These are phyloP conservation scores for Blastobotrys buckinghamii DNA, from an alignment of 1,139 yeast genomes.

Conservation along the genomic window DNA sequence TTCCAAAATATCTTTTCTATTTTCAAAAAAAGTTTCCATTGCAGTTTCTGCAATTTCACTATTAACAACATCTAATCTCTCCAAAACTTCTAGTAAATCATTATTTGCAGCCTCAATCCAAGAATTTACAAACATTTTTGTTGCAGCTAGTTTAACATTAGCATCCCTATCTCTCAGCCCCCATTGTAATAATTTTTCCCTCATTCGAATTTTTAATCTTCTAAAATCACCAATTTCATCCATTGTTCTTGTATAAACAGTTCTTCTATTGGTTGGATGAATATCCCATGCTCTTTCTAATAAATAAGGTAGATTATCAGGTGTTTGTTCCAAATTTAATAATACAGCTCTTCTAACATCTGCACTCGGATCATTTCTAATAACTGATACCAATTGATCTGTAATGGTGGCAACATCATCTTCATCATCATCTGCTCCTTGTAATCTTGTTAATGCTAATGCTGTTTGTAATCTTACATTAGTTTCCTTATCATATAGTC, in stretches of 20 bases:
- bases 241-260: constrained; percentile 63
- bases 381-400: constrained; percentile 45
- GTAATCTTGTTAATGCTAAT: constrained; percentile 73
- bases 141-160: constrained; percentile 65
- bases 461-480: constrained; percentile 77
- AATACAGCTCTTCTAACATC: constrained; percentile 88
- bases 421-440: constrained; percentile 45
- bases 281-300: constrained; percentile 81
- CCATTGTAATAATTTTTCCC: constrained; percentile 70
- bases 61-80: constrained; percentile 60
- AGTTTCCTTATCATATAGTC: constrained; percentile 76
- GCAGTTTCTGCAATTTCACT: constrained; percentile 59
- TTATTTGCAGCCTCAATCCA: constrained; percentile 72
- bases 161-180: constrained; percentile 86
- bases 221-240: constrained; percentile 66
- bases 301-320: constrained; percentile 50
- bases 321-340: constrained; percentile 56
- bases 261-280: constrained; percentile 63
- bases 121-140: constrained; percentile 56
- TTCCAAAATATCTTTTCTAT: constrained; percentile 55
- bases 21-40: constrained; percentile 54
- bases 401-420: constrained; percentile 38
- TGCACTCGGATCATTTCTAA: constrained; percentile 76
- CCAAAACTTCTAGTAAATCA: constrained; percentile 67
- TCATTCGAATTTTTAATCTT: constrained; percentile 48